Conservation (phyloP, 768 basidiomycete species). For the Tulasnella sp. region DNA sequence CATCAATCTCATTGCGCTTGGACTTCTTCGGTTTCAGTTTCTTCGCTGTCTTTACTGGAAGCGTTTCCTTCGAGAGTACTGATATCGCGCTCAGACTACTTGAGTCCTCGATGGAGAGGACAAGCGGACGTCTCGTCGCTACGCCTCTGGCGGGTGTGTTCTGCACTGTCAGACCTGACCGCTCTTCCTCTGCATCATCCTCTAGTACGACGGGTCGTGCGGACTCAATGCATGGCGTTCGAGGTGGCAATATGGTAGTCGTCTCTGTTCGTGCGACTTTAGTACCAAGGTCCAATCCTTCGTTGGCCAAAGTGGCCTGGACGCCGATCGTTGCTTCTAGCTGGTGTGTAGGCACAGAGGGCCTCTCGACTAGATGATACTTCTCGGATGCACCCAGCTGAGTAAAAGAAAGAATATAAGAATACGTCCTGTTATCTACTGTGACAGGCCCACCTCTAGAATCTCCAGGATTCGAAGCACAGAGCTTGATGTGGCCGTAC, state of each 20-base stretch:
- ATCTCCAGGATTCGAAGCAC: background rate
- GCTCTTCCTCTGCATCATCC: background rate
- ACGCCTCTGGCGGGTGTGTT: too few species aligned
- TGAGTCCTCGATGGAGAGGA: background rate
- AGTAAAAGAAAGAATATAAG: background rate
- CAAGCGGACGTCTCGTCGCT: too few species aligned
- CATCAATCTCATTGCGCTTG: slow-evolving; percentile 6
- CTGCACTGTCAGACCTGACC: background rate
- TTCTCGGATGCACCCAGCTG: background rate
- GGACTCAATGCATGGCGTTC: background rate
- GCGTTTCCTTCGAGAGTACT: background rate
- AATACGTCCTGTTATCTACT: too few species aligned
- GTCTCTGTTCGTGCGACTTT: background rate
- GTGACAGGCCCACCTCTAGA: background rate
- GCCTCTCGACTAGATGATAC: background rate
- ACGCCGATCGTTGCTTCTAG: background rate
- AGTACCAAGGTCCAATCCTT: background rate
- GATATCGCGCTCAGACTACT: background rate
- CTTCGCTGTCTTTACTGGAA: background rate
- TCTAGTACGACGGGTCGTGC: background rate
- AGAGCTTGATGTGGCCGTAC: background rate
- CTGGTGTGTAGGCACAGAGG: background rate
- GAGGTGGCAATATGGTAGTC: background rate
- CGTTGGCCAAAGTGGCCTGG: background rate
- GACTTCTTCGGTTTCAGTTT: background rate